phyloP scores from a whole-genome alignment of 495 filamentous ascomycete genomes.

The Haplographium delicatum region DNA sequence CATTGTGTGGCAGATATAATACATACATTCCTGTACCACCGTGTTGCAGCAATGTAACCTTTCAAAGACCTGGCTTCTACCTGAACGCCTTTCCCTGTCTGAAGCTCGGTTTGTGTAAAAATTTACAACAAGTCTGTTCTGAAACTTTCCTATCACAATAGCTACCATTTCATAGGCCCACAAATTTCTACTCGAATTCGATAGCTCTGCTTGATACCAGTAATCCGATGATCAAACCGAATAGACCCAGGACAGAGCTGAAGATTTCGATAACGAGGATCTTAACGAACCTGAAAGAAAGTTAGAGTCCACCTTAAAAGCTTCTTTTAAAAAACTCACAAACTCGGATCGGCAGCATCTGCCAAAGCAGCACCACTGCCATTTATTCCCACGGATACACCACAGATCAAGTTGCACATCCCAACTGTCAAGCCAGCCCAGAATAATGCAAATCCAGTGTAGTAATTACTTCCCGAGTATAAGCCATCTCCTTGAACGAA shows the following conservation, averaged over 20 bases:
- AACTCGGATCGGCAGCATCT: slow-evolving; percentile 85
- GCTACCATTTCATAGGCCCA: not conserved
- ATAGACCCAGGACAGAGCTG: slow-evolving; percentile 95
- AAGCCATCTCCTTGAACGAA: slow-evolving; percentile 44
- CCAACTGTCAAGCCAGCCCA: slow-evolving; percentile 94
- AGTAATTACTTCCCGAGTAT: slow-evolving; percentile 68
- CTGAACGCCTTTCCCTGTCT: slow-evolving; percentile 20
- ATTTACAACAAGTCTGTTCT: slow-evolving; percentile 7
- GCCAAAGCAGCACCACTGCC: slow-evolving; percentile 94
- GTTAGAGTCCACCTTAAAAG: slow-evolving; percentile 23
- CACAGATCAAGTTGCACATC: slow-evolving; percentile 90
- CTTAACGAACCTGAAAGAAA: slow-evolving; percentile 76
- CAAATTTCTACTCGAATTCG: slow-evolving; percentile 60
- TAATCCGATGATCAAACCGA: slow-evolving; percentile 92
- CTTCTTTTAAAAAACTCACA: slow-evolving; percentile 53
- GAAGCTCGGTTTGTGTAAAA: slow-evolving; percentile 5
- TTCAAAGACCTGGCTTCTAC: slow-evolving; percentile 18
- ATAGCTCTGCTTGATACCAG: slow-evolving; percentile 75
- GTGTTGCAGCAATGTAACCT: slow-evolving; percentile 2
- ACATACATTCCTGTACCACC: slow-evolving; percentile 8
- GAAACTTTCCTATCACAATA: too few species aligned
- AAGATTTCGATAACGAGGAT: slow-evolving; percentile 99
- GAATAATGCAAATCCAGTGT: slow-evolving; percentile 95
- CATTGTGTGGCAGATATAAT: slow-evolving; percentile 3
- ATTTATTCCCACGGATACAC: slow-evolving; percentile 96